These are phyloP conservation scores for Rugiboletus extremiorientalis DNA, from an alignment of 1,284 basidiomycete genomes.

Conservation along the genomic window DNA sequence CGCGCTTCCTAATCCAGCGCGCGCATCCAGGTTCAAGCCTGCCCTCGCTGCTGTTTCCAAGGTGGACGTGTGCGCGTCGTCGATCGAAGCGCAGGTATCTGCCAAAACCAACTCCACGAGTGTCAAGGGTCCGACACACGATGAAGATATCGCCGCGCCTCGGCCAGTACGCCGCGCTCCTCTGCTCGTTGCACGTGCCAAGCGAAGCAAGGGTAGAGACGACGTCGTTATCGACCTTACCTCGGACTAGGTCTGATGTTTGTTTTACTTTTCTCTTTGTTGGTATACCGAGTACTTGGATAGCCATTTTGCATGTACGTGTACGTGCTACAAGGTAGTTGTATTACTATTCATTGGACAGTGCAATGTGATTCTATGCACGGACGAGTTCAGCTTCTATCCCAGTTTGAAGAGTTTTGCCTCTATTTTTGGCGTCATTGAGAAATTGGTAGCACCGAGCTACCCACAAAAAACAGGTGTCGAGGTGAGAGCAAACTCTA, in stretches of 20 bases:
- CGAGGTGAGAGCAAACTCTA: too few relatives aligned
- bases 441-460: too few relatives aligned
- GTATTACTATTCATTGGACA: too few relatives aligned
- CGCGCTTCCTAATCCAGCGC: background rate
- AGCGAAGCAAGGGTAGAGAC: slow-evolving; percentile 1
- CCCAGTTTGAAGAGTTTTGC: too few relatives aligned
- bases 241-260: slow-evolving; percentile 22
- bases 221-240: slow-evolving; percentile 42
- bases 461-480: too few relatives aligned
- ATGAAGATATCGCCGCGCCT: background rate
- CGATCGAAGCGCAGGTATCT: background rate
- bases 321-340: too few relatives aligned
- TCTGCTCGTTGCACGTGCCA: slow-evolving; percentile 29
- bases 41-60: background rate
- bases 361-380: too few relatives aligned
- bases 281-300: too few relatives aligned
- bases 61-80: background rate
- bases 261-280: background rate
- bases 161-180: slow-evolving; percentile 10
- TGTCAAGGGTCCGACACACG: background rate
- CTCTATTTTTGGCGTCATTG: too few relatives aligned
- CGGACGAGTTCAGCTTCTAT: too few relatives aligned
- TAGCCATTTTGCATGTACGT: too few relatives aligned
- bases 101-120: background rate
- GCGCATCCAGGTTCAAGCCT: slow-evolving; percentile 24